Evolutionary conservation across 108 stramenopile species (phyloP).

Genomic region (Stephanodiscus triporus): DNA sequence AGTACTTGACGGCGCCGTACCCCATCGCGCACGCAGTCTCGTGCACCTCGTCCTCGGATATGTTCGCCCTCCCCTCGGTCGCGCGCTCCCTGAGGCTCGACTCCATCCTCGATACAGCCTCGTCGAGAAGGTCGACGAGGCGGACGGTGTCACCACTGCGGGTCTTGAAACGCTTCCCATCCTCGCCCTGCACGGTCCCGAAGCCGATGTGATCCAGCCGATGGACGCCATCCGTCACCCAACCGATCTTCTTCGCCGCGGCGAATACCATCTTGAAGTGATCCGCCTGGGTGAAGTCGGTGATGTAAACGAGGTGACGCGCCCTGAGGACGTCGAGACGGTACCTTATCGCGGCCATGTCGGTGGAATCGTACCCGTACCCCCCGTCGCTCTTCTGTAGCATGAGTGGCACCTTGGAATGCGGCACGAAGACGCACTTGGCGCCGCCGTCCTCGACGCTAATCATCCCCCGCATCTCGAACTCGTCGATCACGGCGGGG

Average conservation of each 20-base stretch:
- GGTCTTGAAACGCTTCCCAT: constrained; percentile 99
- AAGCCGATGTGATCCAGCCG: constrained; percentile 97
- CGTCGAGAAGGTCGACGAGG: constrained; percentile 97
- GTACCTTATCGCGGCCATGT: constrained; percentile 98
- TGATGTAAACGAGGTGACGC: constrained; percentile 93
- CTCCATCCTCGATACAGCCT: constrained; percentile 92
- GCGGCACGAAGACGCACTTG: constrained; percentile 90
- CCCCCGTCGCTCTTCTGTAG: constrained; percentile 98
- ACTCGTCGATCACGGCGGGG: constrained; percentile 91
- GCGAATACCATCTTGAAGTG: constrained; percentile 96
- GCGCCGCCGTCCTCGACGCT: constrained; percentile 90
- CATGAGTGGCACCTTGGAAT: constrained; percentile 93
- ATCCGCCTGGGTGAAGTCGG: constrained; percentile 91
- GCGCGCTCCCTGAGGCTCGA: constrained; percentile 77
- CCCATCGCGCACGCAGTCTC: constrained; percentile 94
- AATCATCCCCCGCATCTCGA: constrained; percentile 70
- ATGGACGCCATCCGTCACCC: constrained; percentile 74
- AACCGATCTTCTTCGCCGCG: constrained; percentile 92
- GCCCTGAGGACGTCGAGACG: constrained; percentile 81
- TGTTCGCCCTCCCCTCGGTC: constrained; percentile 63
- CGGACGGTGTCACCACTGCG: constrained; percentile 97
- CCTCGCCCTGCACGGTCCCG: constrained; percentile 97
- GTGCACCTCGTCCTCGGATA: constrained; percentile 83
- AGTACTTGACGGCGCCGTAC: constrained; percentile 99
- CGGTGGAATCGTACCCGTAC: constrained; percentile 99